Evolutionary conservation across 352 stramenopile species (phyloP).

Genomic region (Globisporangium perplexum): DNA sequence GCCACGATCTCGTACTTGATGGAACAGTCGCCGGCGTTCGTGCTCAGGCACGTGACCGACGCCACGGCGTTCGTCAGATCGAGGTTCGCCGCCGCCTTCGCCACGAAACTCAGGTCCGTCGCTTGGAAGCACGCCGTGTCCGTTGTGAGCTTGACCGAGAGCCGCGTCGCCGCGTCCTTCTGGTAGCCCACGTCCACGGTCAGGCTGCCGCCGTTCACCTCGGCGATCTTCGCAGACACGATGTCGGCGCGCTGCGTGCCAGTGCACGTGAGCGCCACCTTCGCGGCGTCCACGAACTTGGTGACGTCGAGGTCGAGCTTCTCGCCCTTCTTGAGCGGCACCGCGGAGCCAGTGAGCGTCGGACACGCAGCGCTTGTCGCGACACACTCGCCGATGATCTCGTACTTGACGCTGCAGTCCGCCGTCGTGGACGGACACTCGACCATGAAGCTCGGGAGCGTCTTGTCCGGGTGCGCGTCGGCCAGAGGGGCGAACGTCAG

Average conservation of each 20-base stretch:
- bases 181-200: not conserved
- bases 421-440: not conserved
- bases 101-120: not conserved
- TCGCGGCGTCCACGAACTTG: not conserved
- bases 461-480: not conserved
- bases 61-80: not conserved
- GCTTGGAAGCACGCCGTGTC: not conserved
- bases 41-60: not conserved
- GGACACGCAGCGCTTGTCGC: not conserved
- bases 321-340: not conserved
- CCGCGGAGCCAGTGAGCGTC: not conserved
- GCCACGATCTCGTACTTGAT: constrained; percentile 1
- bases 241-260: not conserved
- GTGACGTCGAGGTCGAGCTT: not conserved
- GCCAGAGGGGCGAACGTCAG: not conserved
- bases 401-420: constrained; percentile 1
- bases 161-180: not conserved
- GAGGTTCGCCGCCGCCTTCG: not conserved
- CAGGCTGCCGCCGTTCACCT: not conserved
- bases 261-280: not conserved
- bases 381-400: not conserved
- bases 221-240: not conserved
- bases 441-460: not conserved
- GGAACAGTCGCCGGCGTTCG: not conserved
- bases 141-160: not conserved